A percentile compares a stretch with the other conserved stretches of the same genome.
These are phyloP conservation scores for Flaveria robusta DNA, from an alignment of 129 eudicot genomes.

Conservation along the genomic window DNA sequence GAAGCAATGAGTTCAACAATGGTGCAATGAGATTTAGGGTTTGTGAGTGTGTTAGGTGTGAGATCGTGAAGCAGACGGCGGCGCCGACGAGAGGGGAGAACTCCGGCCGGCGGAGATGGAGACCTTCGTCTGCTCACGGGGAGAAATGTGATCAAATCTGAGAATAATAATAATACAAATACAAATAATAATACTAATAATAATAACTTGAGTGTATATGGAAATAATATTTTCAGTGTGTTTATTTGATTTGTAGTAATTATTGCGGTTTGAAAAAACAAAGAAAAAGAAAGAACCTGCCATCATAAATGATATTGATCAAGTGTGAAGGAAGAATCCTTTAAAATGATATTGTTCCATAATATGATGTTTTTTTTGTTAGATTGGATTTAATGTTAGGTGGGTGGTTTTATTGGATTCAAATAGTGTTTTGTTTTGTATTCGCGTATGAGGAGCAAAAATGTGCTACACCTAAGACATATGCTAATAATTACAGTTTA, in stretches of 20 bases:
- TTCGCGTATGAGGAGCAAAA: no score
- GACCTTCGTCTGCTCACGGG: constrained; percentile 39
- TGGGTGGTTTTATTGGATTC: no score
- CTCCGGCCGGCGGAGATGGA: constrained; percentile 34
- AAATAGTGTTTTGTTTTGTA: no score
- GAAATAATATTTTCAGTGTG: background rate
- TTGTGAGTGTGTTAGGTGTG: constrained; percentile 6
- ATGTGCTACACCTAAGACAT: no score
- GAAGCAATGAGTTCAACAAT: constrained; percentile 2
- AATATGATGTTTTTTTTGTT: background rate
- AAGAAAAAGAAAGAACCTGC: constrained; percentile 14
- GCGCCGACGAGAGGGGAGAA: constrained; percentile 31
- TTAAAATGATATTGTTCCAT: constrained; percentile 20
- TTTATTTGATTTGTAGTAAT: background rate
- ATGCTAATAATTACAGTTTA: no score
- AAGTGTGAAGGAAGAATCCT: background rate
- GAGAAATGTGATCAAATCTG: constrained; percentile 34
- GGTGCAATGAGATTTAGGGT: constrained; percentile 17
- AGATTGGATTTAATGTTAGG: background rate
- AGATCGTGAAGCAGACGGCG: constrained; percentile 41
- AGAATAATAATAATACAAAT: background rate
- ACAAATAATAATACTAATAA: no score
- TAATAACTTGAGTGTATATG: constrained; percentile 11
- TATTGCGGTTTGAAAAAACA: constrained; percentile 18
- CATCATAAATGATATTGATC: constrained; percentile 24